Evolutionary conservation across 2,329 filamentous ascomycete species (phyloP), one percentile per base, ranked within the genome.

Genomic region (Tolypocladium amazonense): DNA sequence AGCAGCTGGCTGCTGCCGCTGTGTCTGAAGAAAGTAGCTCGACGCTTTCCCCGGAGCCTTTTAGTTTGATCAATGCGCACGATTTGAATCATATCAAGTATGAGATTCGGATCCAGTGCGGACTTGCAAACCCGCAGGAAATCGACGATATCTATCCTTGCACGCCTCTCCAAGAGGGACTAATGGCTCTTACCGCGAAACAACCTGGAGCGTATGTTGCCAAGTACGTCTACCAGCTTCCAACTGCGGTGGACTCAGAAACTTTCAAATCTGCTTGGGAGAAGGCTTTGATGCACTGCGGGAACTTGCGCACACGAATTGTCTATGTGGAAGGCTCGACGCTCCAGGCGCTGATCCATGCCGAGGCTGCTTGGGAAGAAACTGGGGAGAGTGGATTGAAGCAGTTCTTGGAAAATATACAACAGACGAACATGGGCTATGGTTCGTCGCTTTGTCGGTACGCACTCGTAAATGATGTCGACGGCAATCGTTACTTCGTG

Each of bases 131-230:
- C 5, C 5, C 20, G 5, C 20, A n/a, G 15, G 20, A 35, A 11
- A 25, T 56, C 15, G 23, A 56, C 0, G 14, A 56, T 23, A 33
- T 38, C 12, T 56, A 73, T 52, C 75, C 74, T 1, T 75, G 72
- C 64, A 71, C 72, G 7, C 65, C 71, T 4, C 65, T 77, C 0
- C 76, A 78, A 57, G 73, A 75, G 60, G 74, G 72, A 1, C 67
- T 77, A 1, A 68, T 78, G 55, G 69, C 72, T 0, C 63, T 75
- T 2, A 68, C 74, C 2, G 65, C 63, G 33, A 67, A 71, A n/a
- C 57, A 64, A 1, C 60, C 57, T 0, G 74, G 72, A 2, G 69
- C 69, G 0, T 78, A 78, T 47, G 67, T 75, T 8, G 68, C 71
- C 1, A 67, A 68, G 38, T 64, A 68, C 57, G 65, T 65, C 25